A percentile compares a stretch with the other conserved stretches of the same genome.
Evolutionary conservation across 192 early-diverging fungal species (phyloP).

Genomic region (Backusella tuberculispora): DNA sequence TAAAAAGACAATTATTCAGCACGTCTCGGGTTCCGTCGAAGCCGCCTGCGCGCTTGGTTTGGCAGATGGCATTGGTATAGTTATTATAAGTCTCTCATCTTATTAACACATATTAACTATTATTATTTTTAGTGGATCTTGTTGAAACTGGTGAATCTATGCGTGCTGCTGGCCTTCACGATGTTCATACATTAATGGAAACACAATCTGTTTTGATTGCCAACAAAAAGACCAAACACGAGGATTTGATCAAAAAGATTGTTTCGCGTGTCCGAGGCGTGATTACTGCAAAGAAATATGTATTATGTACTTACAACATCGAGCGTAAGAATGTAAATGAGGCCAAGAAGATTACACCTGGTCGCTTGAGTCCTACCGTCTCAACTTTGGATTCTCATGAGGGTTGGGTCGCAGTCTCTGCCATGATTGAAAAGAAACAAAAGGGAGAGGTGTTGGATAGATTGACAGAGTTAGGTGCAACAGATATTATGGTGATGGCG

Average conservation of each 20-base stretch:
- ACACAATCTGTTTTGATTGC: slow-evolving; percentile 93
- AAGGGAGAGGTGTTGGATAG: slow-evolving; percentile 90
- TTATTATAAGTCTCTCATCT: background rate
- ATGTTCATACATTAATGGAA: slow-evolving; percentile 79
- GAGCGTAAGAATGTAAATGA: slow-evolving; percentile 59
- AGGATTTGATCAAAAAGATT: slow-evolving; percentile 76
- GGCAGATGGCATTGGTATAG: slow-evolving; percentile 92
- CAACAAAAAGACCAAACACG: slow-evolving; percentile 76
- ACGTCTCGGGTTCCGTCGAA: slow-evolving; percentile 93
- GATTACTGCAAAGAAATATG: slow-evolving; percentile 85
- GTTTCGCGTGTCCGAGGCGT: slow-evolving; percentile 88
- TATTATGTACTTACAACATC: slow-evolving; percentile 93
- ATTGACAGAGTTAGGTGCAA: slow-evolving; percentile 83
- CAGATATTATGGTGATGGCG: slow-evolving; percentile 86
- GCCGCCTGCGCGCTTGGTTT: slow-evolving; percentile 95
- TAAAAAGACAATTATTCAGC: slow-evolving; percentile 67
- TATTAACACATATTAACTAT: background rate
- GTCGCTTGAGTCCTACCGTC: slow-evolving; percentile 91
- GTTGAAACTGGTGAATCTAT: slow-evolving; percentile 98
- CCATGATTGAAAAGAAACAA: slow-evolving; percentile 83
- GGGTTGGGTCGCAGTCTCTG: slow-evolving; percentile 88
- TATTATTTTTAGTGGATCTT: slow-evolving; percentile 43
- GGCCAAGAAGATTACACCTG: slow-evolving; percentile 84
- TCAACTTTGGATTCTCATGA: slow-evolving; percentile 76
- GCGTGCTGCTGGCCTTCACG: slow-evolving; percentile 93